Base-by-base conservation (phyloP, 129 eudicot species). In the Kitagawia praeruptora region DNA sequence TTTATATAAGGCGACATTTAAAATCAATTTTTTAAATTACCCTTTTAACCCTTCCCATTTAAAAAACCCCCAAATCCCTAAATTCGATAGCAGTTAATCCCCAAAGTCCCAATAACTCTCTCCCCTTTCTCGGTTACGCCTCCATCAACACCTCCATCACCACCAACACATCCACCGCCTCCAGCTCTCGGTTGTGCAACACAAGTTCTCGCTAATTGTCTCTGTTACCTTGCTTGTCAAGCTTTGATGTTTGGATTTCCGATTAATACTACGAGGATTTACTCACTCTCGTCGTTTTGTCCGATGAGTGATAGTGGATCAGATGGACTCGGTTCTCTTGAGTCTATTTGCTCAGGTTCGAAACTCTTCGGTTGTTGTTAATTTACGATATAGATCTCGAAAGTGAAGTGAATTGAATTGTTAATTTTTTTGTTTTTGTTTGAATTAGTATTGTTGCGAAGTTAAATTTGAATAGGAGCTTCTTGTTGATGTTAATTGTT, bases 181-280 rank as follows among this genome's bases (percentile, higher is more conserved):
- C 42, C 72, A 31, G 41, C 84, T 5, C 21, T 41, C 6, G 74
- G 76, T 34, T 85, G 91, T 67, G 38, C 85, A 45, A 85, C 78
- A 77, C 81, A 78, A 75, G 83, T 88, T 51, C 78, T 83, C 76
- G 56, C 70, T 4, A 28, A 69, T 75, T 88, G 91, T 79, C 85
- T 88, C 81, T 88, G 91, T 82, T 85, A 88, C 85, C 66, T 85
- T 28, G 45, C 79, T 6, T 82, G 69, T 9, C 48, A 44, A n/a
- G 84, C 89, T 13, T 10, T 28, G n/a, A 25, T 88, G 37, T 72
- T 85, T 49, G 91, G 89, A 63, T 88, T 88, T 77, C 89, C 91
- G 18, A 16, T 88, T 47, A 76, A 81, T 54, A 69, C 75, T 25
- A 61, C 82, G 10, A 85, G 54, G 78, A 47, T 88, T 8, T 18